These are phyloP conservation scores for Pestalotiopsis sp. DNA, from an alignment of 2,329 filamentous ascomycete species.

Conservation along the genomic window DNA sequence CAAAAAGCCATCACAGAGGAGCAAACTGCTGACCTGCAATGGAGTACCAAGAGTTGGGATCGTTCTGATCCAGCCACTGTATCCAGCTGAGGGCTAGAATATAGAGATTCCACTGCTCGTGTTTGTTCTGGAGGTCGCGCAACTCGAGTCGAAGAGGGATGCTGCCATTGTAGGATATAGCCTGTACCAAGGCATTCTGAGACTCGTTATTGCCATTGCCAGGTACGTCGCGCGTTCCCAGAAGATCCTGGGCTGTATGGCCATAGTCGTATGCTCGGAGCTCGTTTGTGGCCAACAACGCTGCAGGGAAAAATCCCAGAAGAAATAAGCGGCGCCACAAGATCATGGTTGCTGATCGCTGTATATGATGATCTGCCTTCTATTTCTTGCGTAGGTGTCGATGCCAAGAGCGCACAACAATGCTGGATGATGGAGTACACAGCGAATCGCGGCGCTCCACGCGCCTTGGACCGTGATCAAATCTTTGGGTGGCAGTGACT, in stretches of 20 bases:
- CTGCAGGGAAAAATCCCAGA: background rate
- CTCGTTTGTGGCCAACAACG: background rate
- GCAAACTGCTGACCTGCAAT: constrained; percentile 63
- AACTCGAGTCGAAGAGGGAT: constrained; percentile 65
- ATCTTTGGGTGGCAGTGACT: background rate
- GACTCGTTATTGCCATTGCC: constrained; percentile 25
- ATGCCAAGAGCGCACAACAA: background rate
- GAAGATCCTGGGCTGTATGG: constrained; percentile 39
- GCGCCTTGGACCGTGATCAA: background rate
- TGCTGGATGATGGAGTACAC: background rate
- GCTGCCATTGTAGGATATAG: constrained; percentile 44
- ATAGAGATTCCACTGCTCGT: constrained; percentile 75
- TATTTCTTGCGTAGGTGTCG: background rate
- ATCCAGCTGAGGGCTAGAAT: constrained; percentile 75
- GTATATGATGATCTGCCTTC: background rate
- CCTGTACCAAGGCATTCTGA: constrained; percentile 40
- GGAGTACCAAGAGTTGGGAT: constrained; percentile 74
- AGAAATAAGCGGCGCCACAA: background rate
- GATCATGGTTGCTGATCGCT: background rate
- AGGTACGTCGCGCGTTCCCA: constrained; percentile 42
- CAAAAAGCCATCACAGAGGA: constrained; percentile 9
- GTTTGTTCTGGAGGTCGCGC: constrained; percentile 63
- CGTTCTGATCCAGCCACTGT: constrained; percentile 65
- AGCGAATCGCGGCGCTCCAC: background rate
- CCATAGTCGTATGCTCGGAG: constrained; percentile 50